Conservation (phyloP, 805 yeast species). For the Lipomyces mesembrius region DNA sequence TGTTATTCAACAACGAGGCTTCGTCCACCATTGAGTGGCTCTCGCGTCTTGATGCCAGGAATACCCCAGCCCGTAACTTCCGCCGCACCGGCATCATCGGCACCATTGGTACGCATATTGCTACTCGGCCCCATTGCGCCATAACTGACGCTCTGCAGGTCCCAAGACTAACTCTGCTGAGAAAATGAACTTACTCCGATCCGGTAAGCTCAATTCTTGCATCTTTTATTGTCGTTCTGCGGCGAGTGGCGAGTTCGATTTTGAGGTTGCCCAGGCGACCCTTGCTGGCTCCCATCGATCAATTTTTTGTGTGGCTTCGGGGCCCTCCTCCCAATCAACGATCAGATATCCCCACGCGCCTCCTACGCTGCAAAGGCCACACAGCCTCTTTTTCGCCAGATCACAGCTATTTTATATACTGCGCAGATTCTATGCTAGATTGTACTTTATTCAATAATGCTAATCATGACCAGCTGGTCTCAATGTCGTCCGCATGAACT, state of each 20-base stretch:
- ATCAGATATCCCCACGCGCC: background rate
- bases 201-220: conserved; percentile 45
- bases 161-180: conserved; percentile 95
- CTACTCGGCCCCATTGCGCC: background rate
- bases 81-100: conserved; percentile 98
- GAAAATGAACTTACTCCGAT: conserved; percentile 81
- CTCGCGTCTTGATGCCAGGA: conserved; percentile 70
- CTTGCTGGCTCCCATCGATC: background rate
- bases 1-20: conserved; percentile 37
- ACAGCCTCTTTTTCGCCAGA: background rate
- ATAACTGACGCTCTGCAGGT: conserved; percentile 47
- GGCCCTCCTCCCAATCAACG: conserved; percentile 7
- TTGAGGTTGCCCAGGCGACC: background rate
- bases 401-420: background rate
- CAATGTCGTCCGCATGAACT: conserved; percentile 98
- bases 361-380: background rate
- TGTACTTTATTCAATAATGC: background rate
- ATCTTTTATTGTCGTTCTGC: background rate
- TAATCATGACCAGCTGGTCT: conserved; percentile 68
- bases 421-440: background rate
- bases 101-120: conserved; percentile 67
- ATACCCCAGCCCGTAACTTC: conserved; percentile 74
- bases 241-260: background rate
- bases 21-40: conserved; percentile 70
- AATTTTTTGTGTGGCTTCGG: background rate